Conservation (phyloP, 441 rosid genomes). For the Francoa sonchifolia region DNA sequence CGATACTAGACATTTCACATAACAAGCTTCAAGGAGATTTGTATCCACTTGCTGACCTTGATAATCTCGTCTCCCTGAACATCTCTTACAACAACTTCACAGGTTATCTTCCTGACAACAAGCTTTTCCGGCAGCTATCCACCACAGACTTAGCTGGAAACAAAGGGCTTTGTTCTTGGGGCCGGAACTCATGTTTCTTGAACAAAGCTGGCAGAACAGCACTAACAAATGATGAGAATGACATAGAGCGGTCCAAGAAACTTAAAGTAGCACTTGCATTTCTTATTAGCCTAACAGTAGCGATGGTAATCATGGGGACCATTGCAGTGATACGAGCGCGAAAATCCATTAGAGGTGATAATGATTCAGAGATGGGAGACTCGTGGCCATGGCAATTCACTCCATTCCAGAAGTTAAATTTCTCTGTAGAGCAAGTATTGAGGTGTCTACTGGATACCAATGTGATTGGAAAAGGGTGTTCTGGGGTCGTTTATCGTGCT, state of each 20-base stretch:
- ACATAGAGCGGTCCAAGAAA: constrained; percentile 27
- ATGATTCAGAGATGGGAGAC: constrained; percentile 66
- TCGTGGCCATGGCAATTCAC: constrained; percentile 91
- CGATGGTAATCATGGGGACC: constrained; percentile 64
- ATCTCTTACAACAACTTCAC: constrained; percentile 73
- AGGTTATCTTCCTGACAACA: constrained; percentile 82
- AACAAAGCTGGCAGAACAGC: constrained; percentile 22
- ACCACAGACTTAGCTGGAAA: constrained; percentile 52
- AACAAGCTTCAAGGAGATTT: constrained; percentile 70
- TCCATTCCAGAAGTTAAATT: constrained; percentile 89
- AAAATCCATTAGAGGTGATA: constrained; percentile 32
- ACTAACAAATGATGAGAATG: constrained; percentile 18
- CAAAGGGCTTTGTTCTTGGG: constrained; percentile 53
- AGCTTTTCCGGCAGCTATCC: constrained; percentile 60
- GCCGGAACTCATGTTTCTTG: constrained; percentile 52
- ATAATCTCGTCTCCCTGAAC: constrained; percentile 75
- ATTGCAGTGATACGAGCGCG: constrained; percentile 50
- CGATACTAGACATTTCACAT: constrained; percentile 67
- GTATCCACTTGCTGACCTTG: constrained; percentile 44
- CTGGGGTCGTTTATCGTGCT: constrained; percentile 88
- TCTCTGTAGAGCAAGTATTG: constrained; percentile 74
- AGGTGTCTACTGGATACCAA: constrained; percentile 68
- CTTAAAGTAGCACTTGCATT: constrained; percentile 62
- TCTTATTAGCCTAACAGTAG: constrained; percentile 50
- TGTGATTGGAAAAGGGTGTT: constrained; percentile 93